A percentile compares a stretch with the other conserved stretches of the same genome.
Conservation (phyloP, 352 stramenopile genomes). For the Plasmopara muralis region DNA sequence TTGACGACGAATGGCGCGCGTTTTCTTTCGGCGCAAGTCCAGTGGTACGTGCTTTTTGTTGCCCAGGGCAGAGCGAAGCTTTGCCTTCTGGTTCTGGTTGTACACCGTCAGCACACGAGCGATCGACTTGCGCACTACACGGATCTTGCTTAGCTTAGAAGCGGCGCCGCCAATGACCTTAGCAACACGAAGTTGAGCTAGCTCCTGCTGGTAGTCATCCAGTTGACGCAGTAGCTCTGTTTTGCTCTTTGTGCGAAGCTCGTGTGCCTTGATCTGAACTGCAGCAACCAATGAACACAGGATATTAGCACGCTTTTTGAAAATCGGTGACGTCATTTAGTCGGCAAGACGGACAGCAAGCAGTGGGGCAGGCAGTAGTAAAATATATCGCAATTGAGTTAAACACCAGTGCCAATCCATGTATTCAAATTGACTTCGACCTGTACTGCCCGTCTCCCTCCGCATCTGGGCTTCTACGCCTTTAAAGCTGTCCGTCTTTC, state of each 20-base stretch:
- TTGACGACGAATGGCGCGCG: constrained; percentile 94
- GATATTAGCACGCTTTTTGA: constrained; percentile 13
- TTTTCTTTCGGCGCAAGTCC: constrained; percentile 99
- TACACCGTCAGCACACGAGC: constrained; percentile 98
- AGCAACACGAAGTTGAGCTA: constrained; percentile 95
- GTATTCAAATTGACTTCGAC: no score
- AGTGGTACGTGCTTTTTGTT: constrained; percentile 96
- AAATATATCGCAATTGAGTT: background rate
- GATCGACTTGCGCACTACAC: constrained; percentile 98
- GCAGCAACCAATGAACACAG: constrained; percentile 15
- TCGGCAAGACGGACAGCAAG: background rate
- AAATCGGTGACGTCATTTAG: background rate
- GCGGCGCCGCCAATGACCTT: constrained; percentile 98
- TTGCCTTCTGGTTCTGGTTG: constrained; percentile 99
- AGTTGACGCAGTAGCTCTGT: constrained; percentile 97
- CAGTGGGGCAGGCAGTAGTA: background rate
- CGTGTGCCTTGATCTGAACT: constrained; percentile 96
- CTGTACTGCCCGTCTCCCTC: background rate
- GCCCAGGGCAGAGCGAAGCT: constrained; percentile 91
- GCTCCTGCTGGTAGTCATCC: constrained; percentile 97
- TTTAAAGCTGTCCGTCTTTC: background rate
- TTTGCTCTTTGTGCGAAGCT: constrained; percentile 97
- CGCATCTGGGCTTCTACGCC: background rate
- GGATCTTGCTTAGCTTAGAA: constrained; percentile 99
- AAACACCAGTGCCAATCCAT: no score